These are phyloP conservation scores for Sanghuangporus weigelae DNA, from an alignment of 1,284 basidiomycete genomes.

Conservation along the genomic window DNA sequence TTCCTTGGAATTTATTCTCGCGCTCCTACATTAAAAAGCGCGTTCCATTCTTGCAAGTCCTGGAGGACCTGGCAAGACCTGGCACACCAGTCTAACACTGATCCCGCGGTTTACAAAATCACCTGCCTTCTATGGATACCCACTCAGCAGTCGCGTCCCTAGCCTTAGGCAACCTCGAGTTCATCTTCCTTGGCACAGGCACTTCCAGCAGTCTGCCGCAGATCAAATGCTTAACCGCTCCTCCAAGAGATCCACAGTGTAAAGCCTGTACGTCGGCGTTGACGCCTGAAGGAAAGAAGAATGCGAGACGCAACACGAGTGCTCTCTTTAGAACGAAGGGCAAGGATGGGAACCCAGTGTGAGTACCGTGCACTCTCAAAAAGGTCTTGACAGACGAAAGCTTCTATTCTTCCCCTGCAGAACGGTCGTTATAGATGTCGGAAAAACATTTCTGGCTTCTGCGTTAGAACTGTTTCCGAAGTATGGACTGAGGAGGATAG, in stretches of 20 bases:
- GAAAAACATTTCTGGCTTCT: conserved; percentile 74
- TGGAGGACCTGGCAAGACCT: too few species aligned
- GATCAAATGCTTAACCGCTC: conserved; percentile 59
- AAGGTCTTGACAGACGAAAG: not conserved
- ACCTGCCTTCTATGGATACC: conserved; percentile 1
- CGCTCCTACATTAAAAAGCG: not conserved
- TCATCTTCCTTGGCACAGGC: conserved; percentile 72
- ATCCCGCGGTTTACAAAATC: not conserved
- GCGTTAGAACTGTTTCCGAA: conserved; percentile 79
- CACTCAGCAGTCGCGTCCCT: not conserved
- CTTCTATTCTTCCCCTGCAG: conserved; percentile 31
- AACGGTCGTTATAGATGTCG: conserved; percentile 74
- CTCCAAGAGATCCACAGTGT: conserved; percentile 44
- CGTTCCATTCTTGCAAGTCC: not conserved
- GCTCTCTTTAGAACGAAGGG: conserved; percentile 51
- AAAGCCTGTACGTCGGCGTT: conserved; percentile 65
- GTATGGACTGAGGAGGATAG: conserved; percentile 66
- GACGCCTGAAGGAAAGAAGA: conserved; percentile 62
- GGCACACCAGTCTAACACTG: not conserved
- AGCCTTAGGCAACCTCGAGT: conserved; percentile 31
- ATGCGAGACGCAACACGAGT: conserved; percentile 73
- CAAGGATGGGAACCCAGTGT: conserved; percentile 48
- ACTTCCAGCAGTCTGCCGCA: conserved; percentile 67
- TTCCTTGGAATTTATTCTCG: not conserved
- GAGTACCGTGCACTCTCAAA: conserved; percentile 26